phyloP scores from a whole-genome alignment of 495 filamentous ascomycete genomes.

The Lasiosphaeria ovina region DNA sequence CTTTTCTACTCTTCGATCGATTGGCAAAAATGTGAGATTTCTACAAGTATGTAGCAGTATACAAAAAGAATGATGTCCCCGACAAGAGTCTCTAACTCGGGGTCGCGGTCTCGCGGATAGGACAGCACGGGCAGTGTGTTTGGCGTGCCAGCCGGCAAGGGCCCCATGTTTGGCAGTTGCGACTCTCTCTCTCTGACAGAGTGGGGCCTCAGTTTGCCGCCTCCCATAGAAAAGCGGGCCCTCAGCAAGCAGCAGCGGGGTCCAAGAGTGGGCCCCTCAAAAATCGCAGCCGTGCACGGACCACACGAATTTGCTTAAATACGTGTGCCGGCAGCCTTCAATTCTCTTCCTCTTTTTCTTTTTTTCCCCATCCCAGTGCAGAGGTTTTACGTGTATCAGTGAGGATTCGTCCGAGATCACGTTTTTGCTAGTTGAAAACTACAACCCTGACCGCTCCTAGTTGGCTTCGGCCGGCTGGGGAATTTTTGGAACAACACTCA shows the following conservation, averaged over 20 bases:
- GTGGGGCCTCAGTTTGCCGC: neutral
- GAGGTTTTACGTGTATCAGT: constrained; percentile 51
- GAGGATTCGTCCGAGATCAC: constrained; percentile 56
- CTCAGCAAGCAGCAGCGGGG: too few species aligned
- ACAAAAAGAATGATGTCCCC: too few species aligned
- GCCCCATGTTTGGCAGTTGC: too few species aligned
- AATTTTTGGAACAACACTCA: constrained; percentile 28
- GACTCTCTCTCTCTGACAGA: too few species aligned
- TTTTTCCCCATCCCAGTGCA: constrained; percentile 38
- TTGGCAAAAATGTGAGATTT: too few species aligned
- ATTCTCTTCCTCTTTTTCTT: constrained; percentile 15
- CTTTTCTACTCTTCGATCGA: too few species aligned
- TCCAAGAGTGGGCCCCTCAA: neutral
- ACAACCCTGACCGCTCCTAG: constrained; percentile 49
- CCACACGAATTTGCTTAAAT: constrained; percentile 16
- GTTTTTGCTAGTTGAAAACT: constrained; percentile 62
- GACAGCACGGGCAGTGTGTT: too few species aligned
- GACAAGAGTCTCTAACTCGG: too few species aligned
- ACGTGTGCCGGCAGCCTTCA: neutral
- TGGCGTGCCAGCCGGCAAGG: too few species aligned
- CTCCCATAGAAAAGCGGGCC: neutral
- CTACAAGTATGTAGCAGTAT: too few species aligned
- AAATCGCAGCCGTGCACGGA: constrained; percentile 25
- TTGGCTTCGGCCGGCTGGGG: constrained; percentile 24
- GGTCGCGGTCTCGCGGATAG: too few species aligned